Evolutionary conservation across 176 grass and related monocot genomes (phyloP), one percentile per base, ranked within the genome.

Genomic region (Raddia distichophylla): DNA sequence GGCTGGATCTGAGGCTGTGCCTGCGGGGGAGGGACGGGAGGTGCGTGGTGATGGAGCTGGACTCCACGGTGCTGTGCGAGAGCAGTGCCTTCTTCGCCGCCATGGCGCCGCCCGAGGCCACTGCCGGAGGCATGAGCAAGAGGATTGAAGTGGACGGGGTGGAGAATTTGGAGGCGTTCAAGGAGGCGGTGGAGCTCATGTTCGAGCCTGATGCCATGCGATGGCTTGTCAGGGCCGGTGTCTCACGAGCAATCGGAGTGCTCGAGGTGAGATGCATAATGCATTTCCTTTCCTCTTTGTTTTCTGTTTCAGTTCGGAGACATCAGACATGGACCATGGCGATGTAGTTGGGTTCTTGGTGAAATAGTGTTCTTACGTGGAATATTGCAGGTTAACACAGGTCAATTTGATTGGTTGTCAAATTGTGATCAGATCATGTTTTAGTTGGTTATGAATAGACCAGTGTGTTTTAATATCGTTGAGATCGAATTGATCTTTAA

Each of bases 131-230:
- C 43, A 83, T 22, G 7, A 75, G 57, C 56, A 81, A 58, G 77
- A 87, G 82, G 81, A 76, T 94, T 15, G 89, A 94, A 46, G 71
- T 94, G 45, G 77, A 88, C 34, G 90, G 83, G 40, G 73, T 99
- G 18, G 96, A 99, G 10, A 84, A 99, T 73, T 52, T 95, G 82
- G 89, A 88, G 11, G 87, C 88, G 11, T 99, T 89, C 82, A 90
- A 74, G 87, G 87, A 90, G 13, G 76, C 92, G 5, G 85, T 99
- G 14, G 79, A 99, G 82, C 87, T 95, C 82, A 91, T 98, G 88
- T 89, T 78, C 42, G 86, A 93, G 79, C 64, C 67, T 37, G 89
- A 98, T 67, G 10, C 85, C 2, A 15, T 86, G 72, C 82, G 82
- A 12, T 89, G 83, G 74, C 84, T 98, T 55, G 82, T 82, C 53